Conservation (phyloP, 306 rosid genomes). For the Mimosa bimucronata region DNA sequence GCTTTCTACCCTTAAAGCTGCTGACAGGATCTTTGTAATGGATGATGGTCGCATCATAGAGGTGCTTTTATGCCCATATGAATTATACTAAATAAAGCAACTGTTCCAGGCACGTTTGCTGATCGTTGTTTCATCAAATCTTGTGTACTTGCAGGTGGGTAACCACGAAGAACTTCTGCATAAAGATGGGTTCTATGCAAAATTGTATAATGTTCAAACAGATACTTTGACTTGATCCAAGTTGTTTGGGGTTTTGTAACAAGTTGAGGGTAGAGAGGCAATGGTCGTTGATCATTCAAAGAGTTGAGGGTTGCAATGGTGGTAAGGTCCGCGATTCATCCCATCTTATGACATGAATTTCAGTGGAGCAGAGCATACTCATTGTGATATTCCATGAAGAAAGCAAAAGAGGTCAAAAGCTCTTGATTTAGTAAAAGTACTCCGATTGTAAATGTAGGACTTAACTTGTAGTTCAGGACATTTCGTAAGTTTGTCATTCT, state of each 20-base stretch:
- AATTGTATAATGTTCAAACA: constrained; percentile 40
- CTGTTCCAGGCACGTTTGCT: not conserved
- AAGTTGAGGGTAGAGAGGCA: not conserved
- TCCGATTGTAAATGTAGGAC: too few species aligned
- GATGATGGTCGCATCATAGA: constrained; percentile 74
- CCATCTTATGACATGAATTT: not conserved
- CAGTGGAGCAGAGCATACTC: not conserved
- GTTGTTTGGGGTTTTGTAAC: not conserved
- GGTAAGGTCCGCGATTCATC: not conserved
- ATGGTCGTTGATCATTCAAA: not conserved
- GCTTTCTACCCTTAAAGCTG: constrained; percentile 88
- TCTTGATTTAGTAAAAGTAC: not conserved
- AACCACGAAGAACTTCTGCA: constrained; percentile 71
- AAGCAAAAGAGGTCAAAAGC: not conserved
- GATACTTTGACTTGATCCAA: constrained; percentile 40
- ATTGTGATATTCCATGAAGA: not conserved
- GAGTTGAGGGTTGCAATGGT: not conserved
- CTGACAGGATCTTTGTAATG: constrained; percentile 83
- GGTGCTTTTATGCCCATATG: constrained; percentile 52
- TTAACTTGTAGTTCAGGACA: too few species aligned
- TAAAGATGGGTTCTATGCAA: constrained; percentile 71
- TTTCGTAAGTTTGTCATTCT: too few species aligned
- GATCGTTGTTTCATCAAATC: constrained; percentile 13
- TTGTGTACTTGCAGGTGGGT: constrained; percentile 57
- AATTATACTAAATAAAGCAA: not conserved